These are phyloP conservation scores for Thalassiosira pacifica DNA, from an alignment of 352 stramenopile species.

Conservation along the genomic window DNA sequence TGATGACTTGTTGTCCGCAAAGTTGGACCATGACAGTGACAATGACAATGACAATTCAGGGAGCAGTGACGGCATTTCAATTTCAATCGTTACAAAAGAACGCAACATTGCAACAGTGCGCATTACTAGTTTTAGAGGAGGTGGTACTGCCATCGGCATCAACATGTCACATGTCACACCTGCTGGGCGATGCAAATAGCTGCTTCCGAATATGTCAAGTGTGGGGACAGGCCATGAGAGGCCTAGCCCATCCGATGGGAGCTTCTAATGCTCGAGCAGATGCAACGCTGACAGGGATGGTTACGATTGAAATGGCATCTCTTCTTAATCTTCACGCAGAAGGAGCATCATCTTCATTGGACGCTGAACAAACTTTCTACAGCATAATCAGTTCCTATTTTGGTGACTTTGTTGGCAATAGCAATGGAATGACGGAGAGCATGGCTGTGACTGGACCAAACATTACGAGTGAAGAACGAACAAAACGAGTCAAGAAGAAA, in stretches of 20 bases:
- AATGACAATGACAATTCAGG: not conserved
- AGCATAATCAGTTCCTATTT: too few relatives aligned
- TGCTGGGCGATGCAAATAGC: conserved; percentile 38
- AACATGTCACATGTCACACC: conserved; percentile 44
- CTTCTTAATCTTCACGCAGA: too few relatives aligned
- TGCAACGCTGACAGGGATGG: conserved; percentile 48
- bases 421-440: too few relatives aligned
- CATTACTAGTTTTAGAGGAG: conserved; percentile 32
- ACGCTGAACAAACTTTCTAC: too few relatives aligned
- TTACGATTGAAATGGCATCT: conserved; percentile 32
- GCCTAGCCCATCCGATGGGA: conserved; percentile 21
- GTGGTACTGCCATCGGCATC: conserved; percentile 39
- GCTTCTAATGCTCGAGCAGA: conserved; percentile 37
- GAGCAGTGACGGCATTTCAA: too few relatives aligned
- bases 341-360: too few relatives aligned
- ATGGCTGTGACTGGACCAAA: too few relatives aligned
- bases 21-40: not conserved
- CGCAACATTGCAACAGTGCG: conserved; percentile 26
- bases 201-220: conserved; percentile 35
- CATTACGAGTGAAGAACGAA: too few relatives aligned
- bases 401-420: too few relatives aligned
- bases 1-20: conserved; percentile 24
- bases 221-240: conserved; percentile 44
- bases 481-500: too few relatives aligned
- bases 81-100: too few relatives aligned